Percentiles rank a stretch among this genome's conserved stretches.
These are phyloP conservation scores for Rhododendron williamsianum DNA, from an alignment of 148 eudicot species.

Conservation along the genomic window DNA sequence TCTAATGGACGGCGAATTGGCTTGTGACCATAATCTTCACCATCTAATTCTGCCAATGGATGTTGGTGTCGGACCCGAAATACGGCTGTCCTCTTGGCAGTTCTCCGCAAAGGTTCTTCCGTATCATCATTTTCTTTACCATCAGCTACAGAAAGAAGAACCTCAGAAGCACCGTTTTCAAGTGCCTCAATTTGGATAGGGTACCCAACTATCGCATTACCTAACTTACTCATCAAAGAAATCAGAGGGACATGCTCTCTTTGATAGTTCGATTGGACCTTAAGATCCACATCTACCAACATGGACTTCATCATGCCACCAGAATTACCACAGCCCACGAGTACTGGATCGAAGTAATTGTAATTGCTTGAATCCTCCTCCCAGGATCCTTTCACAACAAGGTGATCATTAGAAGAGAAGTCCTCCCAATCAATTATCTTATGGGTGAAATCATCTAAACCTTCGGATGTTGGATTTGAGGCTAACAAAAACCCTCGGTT, in stretches of 20 bases:
- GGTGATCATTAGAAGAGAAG: conserved; percentile 47
- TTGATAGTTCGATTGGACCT: conserved; percentile 66
- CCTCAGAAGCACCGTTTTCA: conserved; percentile 56
- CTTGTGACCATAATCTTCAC: conserved; percentile 12
- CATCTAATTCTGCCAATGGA: too few relatives aligned
- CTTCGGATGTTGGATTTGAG: conserved; percentile 30
- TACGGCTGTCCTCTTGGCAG: conserved; percentile 70
- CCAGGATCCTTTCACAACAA: conserved; percentile 42
- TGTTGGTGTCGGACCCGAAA: conserved; percentile 32
- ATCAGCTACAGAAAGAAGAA: conserved; percentile 33
- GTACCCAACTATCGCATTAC: conserved; percentile 88
- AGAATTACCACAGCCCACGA: conserved; percentile 25
- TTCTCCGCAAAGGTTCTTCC: conserved; percentile 55
- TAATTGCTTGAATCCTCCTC: conserved; percentile 38
- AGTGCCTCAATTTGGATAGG: conserved; percentile 81
- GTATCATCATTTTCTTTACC: conserved; percentile 22
- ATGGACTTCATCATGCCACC: conserved; percentile 35
- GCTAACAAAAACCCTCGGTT: neutral
- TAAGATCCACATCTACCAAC: conserved; percentile 76
- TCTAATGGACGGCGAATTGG: conserved; percentile 18
- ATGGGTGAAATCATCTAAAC: conserved; percentile 24
- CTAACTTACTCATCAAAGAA: conserved; percentile 81
- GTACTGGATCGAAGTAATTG: conserved; percentile 31
- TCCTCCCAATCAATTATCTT: conserved; percentile 47
- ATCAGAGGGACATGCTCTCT: conserved; percentile 88